These are phyloP conservation scores for Magnusiomyces tetraspermus DNA, from an alignment of 1,139 yeast species.

Conservation along the genomic window DNA sequence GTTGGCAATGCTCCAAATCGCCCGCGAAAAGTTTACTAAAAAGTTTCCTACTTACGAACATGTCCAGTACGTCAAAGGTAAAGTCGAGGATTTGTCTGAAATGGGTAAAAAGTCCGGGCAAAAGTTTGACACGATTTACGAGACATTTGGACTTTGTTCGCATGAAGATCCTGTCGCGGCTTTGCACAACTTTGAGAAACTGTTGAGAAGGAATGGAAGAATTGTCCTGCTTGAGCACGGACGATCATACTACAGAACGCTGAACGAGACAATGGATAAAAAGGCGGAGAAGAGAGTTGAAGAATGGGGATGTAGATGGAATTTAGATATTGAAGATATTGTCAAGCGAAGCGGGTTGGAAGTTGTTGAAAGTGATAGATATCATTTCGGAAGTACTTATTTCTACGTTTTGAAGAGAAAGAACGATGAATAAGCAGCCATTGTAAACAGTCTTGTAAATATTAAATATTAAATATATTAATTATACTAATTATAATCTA, in stretches of 20 bases:
- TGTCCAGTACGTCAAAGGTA: conserved; percentile 86
- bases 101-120: conserved; percentile 39
- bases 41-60: conserved; percentile 55
- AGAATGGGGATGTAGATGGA: conserved; percentile 98
- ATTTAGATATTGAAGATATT: conserved; percentile 79
- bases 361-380: conserved; percentile 66
- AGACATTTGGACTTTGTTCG: conserved; percentile 91
- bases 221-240: conserved; percentile 88
- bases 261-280: conserved; percentile 73
- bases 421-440: conserved; percentile 10
- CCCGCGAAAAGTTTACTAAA: conserved; percentile 62
- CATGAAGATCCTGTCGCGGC: conserved; percentile 89
- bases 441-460: neutral
- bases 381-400: conserved; percentile 83
- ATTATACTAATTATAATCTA: neutral
- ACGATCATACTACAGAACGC: conserved; percentile 65
- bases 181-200: conserved; percentile 55
- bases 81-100: conserved; percentile 69
- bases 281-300: conserved; percentile 76
- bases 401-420: conserved; percentile 26
- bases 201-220: conserved; percentile 86
- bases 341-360: conserved; percentile 78
- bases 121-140: conserved; percentile 83
- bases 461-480: neutral
- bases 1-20: conserved; percentile 71